Conservation (phyloP, 2,329 filamentous ascomycete species). For the Paecilomyces sp. region DNA sequence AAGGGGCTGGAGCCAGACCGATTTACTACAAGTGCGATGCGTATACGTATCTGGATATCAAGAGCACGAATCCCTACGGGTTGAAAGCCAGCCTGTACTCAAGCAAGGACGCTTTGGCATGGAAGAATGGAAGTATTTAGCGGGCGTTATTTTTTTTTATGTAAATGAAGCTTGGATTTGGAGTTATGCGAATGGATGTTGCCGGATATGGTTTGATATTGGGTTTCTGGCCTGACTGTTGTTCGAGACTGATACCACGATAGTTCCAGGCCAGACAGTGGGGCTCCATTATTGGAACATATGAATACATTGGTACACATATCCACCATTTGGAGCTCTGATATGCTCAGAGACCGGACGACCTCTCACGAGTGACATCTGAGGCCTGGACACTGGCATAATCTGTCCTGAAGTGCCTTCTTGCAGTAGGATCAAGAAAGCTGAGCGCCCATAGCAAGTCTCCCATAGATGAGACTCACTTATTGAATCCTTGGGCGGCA, state of each 20-base stretch:
- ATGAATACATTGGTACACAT: neutral
- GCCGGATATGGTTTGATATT: slow-evolving; percentile 1
- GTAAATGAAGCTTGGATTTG: neutral
- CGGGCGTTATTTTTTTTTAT: neutral
- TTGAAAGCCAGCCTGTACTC: slow-evolving; percentile 47
- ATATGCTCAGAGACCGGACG: neutral
- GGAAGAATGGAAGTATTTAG: slow-evolving; percentile 12
- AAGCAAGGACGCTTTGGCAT: slow-evolving; percentile 29
- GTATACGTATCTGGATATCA: slow-evolving; percentile 60
- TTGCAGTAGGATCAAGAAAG: neutral
- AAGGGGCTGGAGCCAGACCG: slow-evolving; percentile 22
- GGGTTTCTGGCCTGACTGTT: slow-evolving; percentile 3
- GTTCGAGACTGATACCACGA: neutral
- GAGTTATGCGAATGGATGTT: neutral
- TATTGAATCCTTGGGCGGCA: neutral
- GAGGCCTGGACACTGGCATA: too few relatives aligned
- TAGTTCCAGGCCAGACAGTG: neutral
- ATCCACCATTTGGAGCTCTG: neutral
- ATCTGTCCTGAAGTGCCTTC: neutral
- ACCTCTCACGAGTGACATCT: too few relatives aligned
- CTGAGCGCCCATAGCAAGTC: neutral
- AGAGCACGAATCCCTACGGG: slow-evolving; percentile 54
- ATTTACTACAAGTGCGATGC: slow-evolving; percentile 78
- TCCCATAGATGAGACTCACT: neutral
- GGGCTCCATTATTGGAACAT: neutral